Base-by-base conservation (phyloP, 371 early-diverging fungal species). In the Saksenaea oblongispora region DNA sequence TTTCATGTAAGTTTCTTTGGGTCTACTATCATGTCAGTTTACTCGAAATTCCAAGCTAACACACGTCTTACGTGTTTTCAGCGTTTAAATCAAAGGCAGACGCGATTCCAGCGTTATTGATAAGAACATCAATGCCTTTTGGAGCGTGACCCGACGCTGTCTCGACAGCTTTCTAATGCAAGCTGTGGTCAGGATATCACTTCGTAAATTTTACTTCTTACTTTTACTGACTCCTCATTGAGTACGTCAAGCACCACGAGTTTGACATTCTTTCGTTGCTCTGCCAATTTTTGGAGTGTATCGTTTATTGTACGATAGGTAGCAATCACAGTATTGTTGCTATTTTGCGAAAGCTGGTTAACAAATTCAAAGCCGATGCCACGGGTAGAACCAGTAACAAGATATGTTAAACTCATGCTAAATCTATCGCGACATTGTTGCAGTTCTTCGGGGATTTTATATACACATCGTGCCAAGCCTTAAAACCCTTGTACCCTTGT, bases 311-410 rank as follows among this genome's bases (percentile, higher is more conserved):
- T 62, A 22, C 69, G 73, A 28, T 62, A 65, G 28, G 63, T 54
- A 7, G 73, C 73, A 39, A 73, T 61, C 1, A 24, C 57, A 44
- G 34, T 26, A 24, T 4, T 60, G 11, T 66, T 47, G n/a, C n/a
- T n/a, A n/a, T 26, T 64, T 63, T 14, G 59, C 44, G 17, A 34
- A 26, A 73, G 39, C 26, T 73, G 73, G 0, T 24, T 51, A 1
- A 73, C 69, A 39, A 73, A 73, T 42, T 73, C 73, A 54, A 73
- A 66, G 5, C 73, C 73, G 28, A 73, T 36, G 37, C 73, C 73
- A 36, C 73, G 66, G 24, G 61, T 61, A 18, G 69, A 64, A 36
- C 73, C 73, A 58, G 69, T 72, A 8, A 69, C 47, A 42, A 69
- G 36, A 39, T 62, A 63, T 5, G 26, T 51, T 22, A 63, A 34